A percentile compares a stretch with the other conserved stretches of the same genome.
Conservation (phyloP, 139 green algal species). For the Pseudopediastrum boryanum region DNA sequence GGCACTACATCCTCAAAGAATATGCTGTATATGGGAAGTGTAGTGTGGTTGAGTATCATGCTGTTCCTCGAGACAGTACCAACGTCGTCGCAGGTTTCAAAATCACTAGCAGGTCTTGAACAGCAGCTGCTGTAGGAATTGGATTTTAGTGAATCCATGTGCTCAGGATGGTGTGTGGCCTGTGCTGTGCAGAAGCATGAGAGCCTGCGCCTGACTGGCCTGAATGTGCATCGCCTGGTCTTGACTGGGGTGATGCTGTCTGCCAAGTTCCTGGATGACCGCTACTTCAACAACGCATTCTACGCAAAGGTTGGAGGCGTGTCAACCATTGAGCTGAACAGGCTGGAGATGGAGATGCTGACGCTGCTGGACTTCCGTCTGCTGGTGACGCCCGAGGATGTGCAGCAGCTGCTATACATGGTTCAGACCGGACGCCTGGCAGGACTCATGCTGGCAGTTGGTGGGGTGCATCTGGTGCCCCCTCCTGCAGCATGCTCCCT, state of each 20-base stretch:
- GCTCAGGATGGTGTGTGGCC: too few species aligned
- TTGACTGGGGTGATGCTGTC: constrained; percentile 69
- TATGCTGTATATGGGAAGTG: too few species aligned
- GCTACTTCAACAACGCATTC: constrained; percentile 81
- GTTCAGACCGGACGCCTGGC: constrained; percentile 23
- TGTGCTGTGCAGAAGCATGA: constrained; percentile 43
- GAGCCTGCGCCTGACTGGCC: constrained; percentile 48
- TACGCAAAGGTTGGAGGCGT: constrained; percentile 80
- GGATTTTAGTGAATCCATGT: too few species aligned
- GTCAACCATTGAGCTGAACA: constrained; percentile 74
- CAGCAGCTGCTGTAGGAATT: too few species aligned
- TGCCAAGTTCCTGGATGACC: constrained; percentile 83
- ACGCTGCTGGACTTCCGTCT: constrained; percentile 67
- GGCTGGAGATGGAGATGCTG: constrained; percentile 80
- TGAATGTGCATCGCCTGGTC: constrained; percentile 79
- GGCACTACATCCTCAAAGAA: too few species aligned
- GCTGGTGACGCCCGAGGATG: constrained; percentile 44
- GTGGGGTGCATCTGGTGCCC: too few species aligned
- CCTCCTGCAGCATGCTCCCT: constrained; percentile 25
- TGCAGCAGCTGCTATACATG: constrained; percentile 22
- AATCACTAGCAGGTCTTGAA: too few species aligned
- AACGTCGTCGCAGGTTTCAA: too few species aligned
- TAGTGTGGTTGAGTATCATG: too few species aligned
- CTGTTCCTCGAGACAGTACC: too few species aligned
- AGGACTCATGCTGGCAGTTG: constrained; percentile 13